Base-by-base conservation (phyloP, 2,329 filamentous ascomycete species). In the Botrytis fabae region DNA sequence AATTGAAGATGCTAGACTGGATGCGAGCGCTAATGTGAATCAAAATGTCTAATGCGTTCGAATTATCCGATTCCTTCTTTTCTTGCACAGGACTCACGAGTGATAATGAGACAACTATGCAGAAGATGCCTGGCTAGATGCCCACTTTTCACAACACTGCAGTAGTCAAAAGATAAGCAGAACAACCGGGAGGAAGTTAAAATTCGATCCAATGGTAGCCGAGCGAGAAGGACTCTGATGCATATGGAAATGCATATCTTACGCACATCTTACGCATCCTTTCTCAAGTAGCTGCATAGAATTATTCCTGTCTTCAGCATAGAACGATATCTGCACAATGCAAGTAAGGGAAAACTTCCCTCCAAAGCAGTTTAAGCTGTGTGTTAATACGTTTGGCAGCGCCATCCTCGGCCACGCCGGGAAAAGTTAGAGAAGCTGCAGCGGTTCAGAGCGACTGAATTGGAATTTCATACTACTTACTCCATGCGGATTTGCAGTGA, bases 321-420 rank as follows among this genome's bases (percentile, higher is more conserved):
- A 65, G 63, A 48, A 35, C 18, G 63, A 54, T 70, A 51, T 70
- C 69, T 51, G 63, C 63, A 65, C 32, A 65, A 28, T 51, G 63
- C 63, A 51, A 38, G 63, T 32, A 65, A 51, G 28, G 63, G n/a
- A 65, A 65, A 3, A 28, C 28, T 35, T 38, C 32, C 32, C 32
- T 48, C 28, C 63, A 63, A 42, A 42, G 38, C 60, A 42, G 60
- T 63, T 40, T 40, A 20, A 42, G 60, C 32, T n/a, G 42, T 46
- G 68, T 54, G 44, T 62, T 46, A 22, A 46, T 22, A 28, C 8
- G n/a, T 44, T 70, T 62, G 32, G 54, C 54, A 46, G 57, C 68
- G 68, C 68, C 44, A 44, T 70, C 68, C 40, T 70, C 68, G 68
- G 68, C 9, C 40, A 62, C 59, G 16, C 54, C 68, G 68, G 68